Evolutionary conservation across 805 yeast genomes (phyloP).

Genomic region (Ogataea methanolica): DNA sequence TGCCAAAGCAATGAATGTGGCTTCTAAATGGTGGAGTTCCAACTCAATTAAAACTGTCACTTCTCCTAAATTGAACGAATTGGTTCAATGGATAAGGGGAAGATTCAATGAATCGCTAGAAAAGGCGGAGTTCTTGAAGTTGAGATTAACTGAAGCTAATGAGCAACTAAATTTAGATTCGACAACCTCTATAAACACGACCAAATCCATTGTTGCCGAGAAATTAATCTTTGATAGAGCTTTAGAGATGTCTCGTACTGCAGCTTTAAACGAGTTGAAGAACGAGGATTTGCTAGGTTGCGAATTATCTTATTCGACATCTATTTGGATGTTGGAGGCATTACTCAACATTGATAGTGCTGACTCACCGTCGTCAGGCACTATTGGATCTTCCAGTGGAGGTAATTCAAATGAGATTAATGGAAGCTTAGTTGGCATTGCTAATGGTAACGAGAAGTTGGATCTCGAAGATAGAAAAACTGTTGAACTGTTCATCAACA

Average conservation of each 20-base stretch:
- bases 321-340: conserved; percentile 95
- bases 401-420: conserved; percentile 13
- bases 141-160: conserved; percentile 50
- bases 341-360: conserved; percentile 45
- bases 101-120: conserved; percentile 85
- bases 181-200: not conserved
- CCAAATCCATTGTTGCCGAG: conserved; percentile 57
- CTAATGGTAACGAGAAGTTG: conserved; percentile 34
- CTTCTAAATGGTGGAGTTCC: conserved; percentile 86
- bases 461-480: conserved; percentile 71
- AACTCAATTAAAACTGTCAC: conserved; percentile 31
- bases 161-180: conserved; percentile 21
- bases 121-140: conserved; percentile 74
- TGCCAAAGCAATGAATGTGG: conserved; percentile 80
- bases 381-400: conserved; percentile 18
- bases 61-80: conserved; percentile 48
- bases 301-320: conserved; percentile 83
- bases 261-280: conserved; percentile 82
- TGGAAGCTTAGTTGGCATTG: conserved; percentile 22
- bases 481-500: conserved; percentile 75
- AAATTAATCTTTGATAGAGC: conserved; percentile 90
- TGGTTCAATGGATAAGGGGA: conserved; percentile 90
- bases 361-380: not conserved
- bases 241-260: conserved; percentile 83
- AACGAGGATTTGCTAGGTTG: conserved; percentile 73